Evolutionary conservation across 768 basidiomycete species (phyloP).

Genomic region (Termitomyces sp.): DNA sequence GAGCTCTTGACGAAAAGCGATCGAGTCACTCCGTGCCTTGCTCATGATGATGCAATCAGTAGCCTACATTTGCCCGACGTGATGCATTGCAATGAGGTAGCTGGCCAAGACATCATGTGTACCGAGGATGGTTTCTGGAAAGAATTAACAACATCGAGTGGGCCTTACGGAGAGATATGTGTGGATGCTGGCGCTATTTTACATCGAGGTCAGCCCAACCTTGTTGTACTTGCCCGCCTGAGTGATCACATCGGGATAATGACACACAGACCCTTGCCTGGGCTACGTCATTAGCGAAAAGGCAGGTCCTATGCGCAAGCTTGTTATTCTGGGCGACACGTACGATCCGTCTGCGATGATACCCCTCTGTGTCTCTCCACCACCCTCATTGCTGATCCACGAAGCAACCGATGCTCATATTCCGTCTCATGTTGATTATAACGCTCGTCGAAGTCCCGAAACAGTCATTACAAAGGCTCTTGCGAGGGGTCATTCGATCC

Average conservation of each 20-base stretch:
- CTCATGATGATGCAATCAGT: conserved; percentile 14
- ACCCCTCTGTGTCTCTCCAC: conserved; percentile 46
- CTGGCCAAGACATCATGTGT: conserved; percentile 55
- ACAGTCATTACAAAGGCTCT: conserved; percentile 45
- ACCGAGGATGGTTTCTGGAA: conserved; percentile 62
- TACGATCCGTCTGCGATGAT: conserved; percentile 55
- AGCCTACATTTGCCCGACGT: conserved; percentile 25
- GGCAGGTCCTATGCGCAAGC: conserved; percentile 44
- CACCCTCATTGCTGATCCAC: conserved; percentile 72
- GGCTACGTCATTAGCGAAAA: conserved; percentile 72
- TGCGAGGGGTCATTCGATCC: conserved; percentile 74
- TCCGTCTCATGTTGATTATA: conserved; percentile 47
- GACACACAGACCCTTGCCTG: conserved; percentile 60
- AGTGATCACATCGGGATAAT: background rate
- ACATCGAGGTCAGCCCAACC: conserved; percentile 57
- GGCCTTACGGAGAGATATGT: conserved; percentile 36
- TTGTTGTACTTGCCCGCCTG: background rate
- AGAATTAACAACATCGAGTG: conserved; percentile 36
- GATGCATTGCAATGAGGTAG: conserved; percentile 59
- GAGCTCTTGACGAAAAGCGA: conserved; percentile 66
- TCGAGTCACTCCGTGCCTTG: conserved; percentile 43
- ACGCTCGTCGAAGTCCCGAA: conserved; percentile 35
- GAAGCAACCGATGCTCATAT: conserved; percentile 80
- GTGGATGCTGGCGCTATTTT: conserved; percentile 72
- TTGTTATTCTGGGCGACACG: conserved; percentile 79